Evolutionary conservation across 495 filamentous ascomycete species (phyloP), one percentile per base, ranked within the genome.

Genomic region (Penicillium argentinense): DNA sequence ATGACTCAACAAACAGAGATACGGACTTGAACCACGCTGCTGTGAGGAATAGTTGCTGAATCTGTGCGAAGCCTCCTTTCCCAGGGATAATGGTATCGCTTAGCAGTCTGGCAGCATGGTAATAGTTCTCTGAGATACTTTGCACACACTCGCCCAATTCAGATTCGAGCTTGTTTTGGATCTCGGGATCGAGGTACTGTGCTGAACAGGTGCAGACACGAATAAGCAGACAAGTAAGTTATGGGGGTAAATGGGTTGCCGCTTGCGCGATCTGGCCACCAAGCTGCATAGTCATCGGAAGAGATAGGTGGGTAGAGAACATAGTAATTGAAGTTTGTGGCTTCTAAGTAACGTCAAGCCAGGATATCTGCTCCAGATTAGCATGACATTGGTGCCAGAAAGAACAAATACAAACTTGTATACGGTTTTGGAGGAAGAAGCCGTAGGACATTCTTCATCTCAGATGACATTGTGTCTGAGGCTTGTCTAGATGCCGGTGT

Each of bases 31-130:
- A 74, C 74, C 74, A 81, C 30, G 66, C 66, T 4, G 67, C 68
- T n/a, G 66, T 74, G 2, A 79, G 56, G 47, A 79, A 76, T 9
- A 76, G 53, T 51, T 79, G 75, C 54, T 80, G 75, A 7, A 79
- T 69, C 17, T 78, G 71, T 17, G 62, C 51, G 27, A 79, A 39
- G 0, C 74, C 72, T 17, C 74, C 73, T 47, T 73, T 71, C 1
- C 75, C 74, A 1, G 69, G 69, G 1, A 62, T 24, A 24, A 80
- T 75, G 14, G 66, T 73, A 27, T 45, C 54, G 52, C 68, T 70
- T 26, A 81, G 57, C 42, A 68, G 64, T 39, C 70, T 68, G 16
- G 74, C 76, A 7, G 71, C 64, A 26, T 57, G 42, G 43, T 76
- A 67, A 55, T 74, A 67, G 9, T 59, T 64, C 30, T 65, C 55